Evolutionary conservation across 73 alveolate species (phyloP).

Genomic region (Stentor coeruleus): DNA sequence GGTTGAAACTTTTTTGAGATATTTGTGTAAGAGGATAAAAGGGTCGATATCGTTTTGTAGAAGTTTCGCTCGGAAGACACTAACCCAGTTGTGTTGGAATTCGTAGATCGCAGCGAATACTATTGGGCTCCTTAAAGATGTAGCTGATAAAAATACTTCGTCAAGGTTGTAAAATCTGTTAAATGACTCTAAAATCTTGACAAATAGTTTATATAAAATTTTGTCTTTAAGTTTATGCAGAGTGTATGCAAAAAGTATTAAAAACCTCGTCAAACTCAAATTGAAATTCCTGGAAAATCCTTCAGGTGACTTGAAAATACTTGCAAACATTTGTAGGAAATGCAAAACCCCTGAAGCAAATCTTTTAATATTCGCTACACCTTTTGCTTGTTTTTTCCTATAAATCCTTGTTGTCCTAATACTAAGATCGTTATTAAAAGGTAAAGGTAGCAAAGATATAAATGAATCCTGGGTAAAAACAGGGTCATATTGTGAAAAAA

Average conservation of each 20-base stretch:
- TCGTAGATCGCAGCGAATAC: background rate
- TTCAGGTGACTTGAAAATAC: background rate
- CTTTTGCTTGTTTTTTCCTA: background rate
- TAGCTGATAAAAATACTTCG: background rate
- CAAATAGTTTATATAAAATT: background rate
- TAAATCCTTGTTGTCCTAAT: background rate
- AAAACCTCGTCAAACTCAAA: background rate
- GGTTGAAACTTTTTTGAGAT: background rate
- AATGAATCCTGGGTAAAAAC: background rate
- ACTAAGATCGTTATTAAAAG: background rate
- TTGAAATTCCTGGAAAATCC: background rate
- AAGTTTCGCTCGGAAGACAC: background rate
- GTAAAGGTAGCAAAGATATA: background rate
- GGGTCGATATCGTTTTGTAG: background rate
- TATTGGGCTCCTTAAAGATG: background rate
- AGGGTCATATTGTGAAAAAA: background rate
- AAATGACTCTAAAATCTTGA: background rate
- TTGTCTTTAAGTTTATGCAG: background rate
- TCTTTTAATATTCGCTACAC: background rate
- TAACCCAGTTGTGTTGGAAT: background rate
- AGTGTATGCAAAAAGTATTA: slow-evolving; percentile 1
- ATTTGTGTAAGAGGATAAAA: background rate
- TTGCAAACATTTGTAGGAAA: background rate
- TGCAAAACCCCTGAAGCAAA: too few relatives aligned
- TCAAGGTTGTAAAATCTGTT: background rate